Base-by-base conservation (phyloP, 495 filamentous ascomycete genomes). In the Xylaria bambusicola region DNA sequence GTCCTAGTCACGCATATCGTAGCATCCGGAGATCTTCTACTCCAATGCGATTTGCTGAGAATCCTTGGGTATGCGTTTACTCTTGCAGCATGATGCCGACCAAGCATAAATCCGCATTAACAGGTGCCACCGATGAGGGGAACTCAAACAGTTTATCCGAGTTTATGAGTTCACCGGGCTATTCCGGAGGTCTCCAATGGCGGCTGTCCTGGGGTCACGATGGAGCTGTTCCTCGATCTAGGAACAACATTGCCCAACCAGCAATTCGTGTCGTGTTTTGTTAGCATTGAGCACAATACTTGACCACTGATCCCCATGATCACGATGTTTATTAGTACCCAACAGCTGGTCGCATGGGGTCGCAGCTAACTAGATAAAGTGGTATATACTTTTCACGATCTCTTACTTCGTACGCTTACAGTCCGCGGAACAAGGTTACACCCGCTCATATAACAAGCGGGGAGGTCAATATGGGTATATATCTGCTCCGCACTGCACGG, bases 381-480 rank as follows among this genome's bases (percentile, higher is more conserved):
- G n/a, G n/a, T n/a, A n/a, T n/a, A n/a, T n/a, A n/a, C n/a, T n/a
- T n/a, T n/a, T n/a, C n/a, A n/a, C n/a, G n/a, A 33, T 5, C 5
- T 5, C 29, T 13, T 9, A 41, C 13, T 27, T 6, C 50, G 7
- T 23, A 21, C 20, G 50, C 7, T 15, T 13, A 26, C 27, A 13
- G 6, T 8, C 13, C 21, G 21, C 15, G 6, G 49, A 53, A 18
- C 23, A 29, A 44, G 13, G 52, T 54, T 44, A 33, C 52, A 54
- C 52, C 40, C 52, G 38, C 10, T 44, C 38, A 42, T 33, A 54
- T 42, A 33, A 29, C 15, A 53, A 41, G 23, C 35, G 51, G 51
- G 51, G 51, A 44, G 52, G 26, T 10, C 24, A 54, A 54, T 54
- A 54, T 54, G 52, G 52, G 38, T 42, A 47, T 36, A 54, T 54